A percentile compares a stretch with the other conserved stretches of the same genome.
phyloP scores from a whole-genome alignment of 768 basidiomycete genomes.

The Pleurotus citrinopileatus region DNA sequence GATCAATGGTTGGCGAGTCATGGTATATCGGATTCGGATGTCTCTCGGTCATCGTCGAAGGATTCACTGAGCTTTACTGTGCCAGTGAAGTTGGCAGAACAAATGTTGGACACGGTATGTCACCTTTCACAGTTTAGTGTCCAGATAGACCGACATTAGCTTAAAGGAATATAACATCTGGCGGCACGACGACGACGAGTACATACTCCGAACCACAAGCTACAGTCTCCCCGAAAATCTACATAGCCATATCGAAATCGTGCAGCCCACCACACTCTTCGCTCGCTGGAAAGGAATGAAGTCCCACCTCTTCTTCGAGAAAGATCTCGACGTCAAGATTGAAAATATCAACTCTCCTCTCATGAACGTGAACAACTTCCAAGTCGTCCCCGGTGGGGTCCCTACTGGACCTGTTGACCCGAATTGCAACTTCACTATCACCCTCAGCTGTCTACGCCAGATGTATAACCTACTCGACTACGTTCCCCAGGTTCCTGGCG shows the following conservation, averaged over 20 bases:
- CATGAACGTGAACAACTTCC: conserved; percentile 7
- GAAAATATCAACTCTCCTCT: conserved; percentile 9
- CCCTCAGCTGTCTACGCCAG: conserved; percentile 49
- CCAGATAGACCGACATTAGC: conserved; percentile 2
- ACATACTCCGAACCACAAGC: conserved; percentile 60
- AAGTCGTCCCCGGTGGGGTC: conserved; percentile 13
- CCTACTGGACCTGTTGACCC: conserved; percentile 39
- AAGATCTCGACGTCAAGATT: conserved; percentile 14
- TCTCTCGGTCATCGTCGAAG: conserved; percentile 56
- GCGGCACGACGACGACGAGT: conserved; percentile 51
- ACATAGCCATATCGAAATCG: conserved; percentile 58
- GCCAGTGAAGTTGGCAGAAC: conserved; percentile 57
- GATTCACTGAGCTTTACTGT: conserved; percentile 68
- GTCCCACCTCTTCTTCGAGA: conserved; percentile 35
- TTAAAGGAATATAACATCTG: conserved; percentile 61
- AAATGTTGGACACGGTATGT: conserved; percentile 69
- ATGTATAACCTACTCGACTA: conserved; percentile 53
- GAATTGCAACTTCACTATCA: conserved; percentile 48
- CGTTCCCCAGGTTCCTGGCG: conserved; percentile 35
- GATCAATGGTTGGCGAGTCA: conserved; percentile 60
- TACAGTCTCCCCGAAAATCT: conserved; percentile 65
- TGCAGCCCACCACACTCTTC: conserved; percentile 76
- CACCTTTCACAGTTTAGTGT: neutral
- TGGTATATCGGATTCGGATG: conserved; percentile 45
- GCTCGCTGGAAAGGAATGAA: conserved; percentile 40